phyloP scores from a whole-genome alignment of 306 rosid species.

The Neltuma alba region DNA sequence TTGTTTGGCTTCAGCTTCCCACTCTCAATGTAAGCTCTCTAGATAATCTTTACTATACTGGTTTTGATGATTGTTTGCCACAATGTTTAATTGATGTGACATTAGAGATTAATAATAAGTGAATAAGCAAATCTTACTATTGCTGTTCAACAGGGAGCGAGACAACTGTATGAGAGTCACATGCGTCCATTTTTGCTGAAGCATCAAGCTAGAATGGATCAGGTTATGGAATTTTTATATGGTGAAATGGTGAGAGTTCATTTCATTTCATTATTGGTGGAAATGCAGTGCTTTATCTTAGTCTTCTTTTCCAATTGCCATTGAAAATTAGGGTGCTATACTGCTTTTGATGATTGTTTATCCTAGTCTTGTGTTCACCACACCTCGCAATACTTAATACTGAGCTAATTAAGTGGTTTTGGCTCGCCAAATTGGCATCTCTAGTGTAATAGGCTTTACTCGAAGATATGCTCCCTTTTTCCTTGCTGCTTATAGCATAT shows the following conservation, averaged over 20 bases:
- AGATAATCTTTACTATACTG: not conserved
- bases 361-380: no score
- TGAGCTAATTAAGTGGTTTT: not conserved
- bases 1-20: slow-evolving; percentile 73
- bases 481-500: not conserved
- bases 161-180: slow-evolving; percentile 46
- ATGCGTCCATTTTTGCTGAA: slow-evolving; percentile 57
- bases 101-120: not conserved
- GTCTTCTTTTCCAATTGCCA: not conserved
- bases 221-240: slow-evolving; percentile 37
- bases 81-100: not conserved
- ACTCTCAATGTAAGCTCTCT: slow-evolving; percentile 49
- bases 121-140: not conserved
- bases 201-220: slow-evolving; percentile 62
- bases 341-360: no score
- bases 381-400: not conserved
- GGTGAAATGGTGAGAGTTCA: slow-evolving; percentile 47
- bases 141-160: slow-evolving; percentile 54
- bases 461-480: not conserved
- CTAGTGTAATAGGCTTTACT: not conserved
- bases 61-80: not conserved
- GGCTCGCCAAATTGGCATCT: not conserved
- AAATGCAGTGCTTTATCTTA: not conserved
- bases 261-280: not conserved
- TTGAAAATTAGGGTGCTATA: not conserved